Base-by-base conservation (phyloP, 331 rosid genomes). In the Phaseolus coccineus region DNA sequence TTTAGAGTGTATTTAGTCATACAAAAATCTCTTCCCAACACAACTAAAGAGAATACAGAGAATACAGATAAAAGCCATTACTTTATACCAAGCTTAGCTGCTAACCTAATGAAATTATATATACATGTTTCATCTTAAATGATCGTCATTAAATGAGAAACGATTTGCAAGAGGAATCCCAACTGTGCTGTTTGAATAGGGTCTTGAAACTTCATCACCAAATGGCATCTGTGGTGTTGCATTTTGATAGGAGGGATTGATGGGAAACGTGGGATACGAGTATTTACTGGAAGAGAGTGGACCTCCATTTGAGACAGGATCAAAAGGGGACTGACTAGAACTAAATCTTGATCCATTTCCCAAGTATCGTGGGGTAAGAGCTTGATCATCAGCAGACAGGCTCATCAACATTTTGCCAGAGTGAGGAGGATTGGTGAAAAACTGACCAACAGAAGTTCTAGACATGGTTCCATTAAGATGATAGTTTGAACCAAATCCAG, bases 101-200 rank as follows among this genome's bases (percentile, higher is more conserved):
- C 63, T 58, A 82, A 63, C 76, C 81, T 84, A 77, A 46, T 28
- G 71, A 57, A 71, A 37, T 39, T 65, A 81, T 27, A 61, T 87
- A 79, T 90, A 90, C 94, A 84, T 80, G 85, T 83, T 80, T 69
- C 80, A 86, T 81, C 88, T 83, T 73, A 62, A 69, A 52, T 74
- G 90, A 81, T 87, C 90, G 42, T 84, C 83, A 30, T 87, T 68
- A 31, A 68, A 91, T 46, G 92, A 76, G 77, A 79, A 80, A 30
- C 69, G 74, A 79, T 82, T 74, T 3, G 87, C 64, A 9, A 84
- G 88, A 52, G 91, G 89, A 72, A 48, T 55, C 76, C 84, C 92
- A 48, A 42, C 76, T 8, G 75, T 58, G 78, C 87, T 69, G 61
- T 77, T 86, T 1, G 92, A 73, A 81, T 80, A 85, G 78, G 93